phyloP scores from a whole-genome alignment of 2,329 filamentous ascomycete genomes.

The Cladorrhinum sp. region DNA sequence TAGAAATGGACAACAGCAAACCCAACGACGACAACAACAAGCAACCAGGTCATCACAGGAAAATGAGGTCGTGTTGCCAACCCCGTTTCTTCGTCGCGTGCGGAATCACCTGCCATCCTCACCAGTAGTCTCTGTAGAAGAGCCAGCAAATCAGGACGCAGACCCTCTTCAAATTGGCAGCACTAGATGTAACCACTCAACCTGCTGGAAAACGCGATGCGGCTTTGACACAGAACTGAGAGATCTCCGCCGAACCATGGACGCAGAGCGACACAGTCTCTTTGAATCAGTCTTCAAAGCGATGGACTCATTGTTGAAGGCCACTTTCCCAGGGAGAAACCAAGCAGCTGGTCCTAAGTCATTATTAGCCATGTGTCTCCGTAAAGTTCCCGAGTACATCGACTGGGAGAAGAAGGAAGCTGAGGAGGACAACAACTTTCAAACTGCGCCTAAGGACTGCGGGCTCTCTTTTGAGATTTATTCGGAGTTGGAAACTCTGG shows the following conservation, averaged over 20 bases:
- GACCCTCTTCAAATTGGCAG: neutral
- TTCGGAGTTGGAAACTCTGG: constrained; percentile 45
- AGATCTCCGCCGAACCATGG: constrained; percentile 32
- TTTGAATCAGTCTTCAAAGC: constrained; percentile 45
- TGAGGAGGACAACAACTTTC: constrained; percentile 37
- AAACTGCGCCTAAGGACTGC: constrained; percentile 35
- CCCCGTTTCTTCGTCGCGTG: constrained; percentile 33
- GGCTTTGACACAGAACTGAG: constrained; percentile 36
- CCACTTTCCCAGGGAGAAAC: constrained; percentile 33
- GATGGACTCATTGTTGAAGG: constrained; percentile 43
- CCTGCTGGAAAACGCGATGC: constrained; percentile 21
- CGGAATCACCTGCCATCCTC: constrained; percentile 31
- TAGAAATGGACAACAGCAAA: constrained; percentile 9
- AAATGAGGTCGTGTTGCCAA: constrained; percentile 28
- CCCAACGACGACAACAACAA: constrained; percentile 11
- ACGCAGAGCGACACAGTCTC: constrained; percentile 34
- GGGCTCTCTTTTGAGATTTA: constrained; percentile 46
- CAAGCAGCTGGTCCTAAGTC: constrained; percentile 35
- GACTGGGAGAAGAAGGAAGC: constrained; percentile 39
- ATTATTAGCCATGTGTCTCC: constrained; percentile 48
- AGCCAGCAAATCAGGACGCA: neutral
- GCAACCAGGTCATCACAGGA: constrained; percentile 24
- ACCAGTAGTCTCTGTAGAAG: constrained; percentile 13
- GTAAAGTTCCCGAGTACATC: constrained; percentile 47
- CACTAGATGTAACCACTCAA: constrained; percentile 14